Evolutionary conservation across 164 flowering plant species (phyloP), one percentile per base, ranked within the genome.

Genomic region (Piper betle): DNA sequence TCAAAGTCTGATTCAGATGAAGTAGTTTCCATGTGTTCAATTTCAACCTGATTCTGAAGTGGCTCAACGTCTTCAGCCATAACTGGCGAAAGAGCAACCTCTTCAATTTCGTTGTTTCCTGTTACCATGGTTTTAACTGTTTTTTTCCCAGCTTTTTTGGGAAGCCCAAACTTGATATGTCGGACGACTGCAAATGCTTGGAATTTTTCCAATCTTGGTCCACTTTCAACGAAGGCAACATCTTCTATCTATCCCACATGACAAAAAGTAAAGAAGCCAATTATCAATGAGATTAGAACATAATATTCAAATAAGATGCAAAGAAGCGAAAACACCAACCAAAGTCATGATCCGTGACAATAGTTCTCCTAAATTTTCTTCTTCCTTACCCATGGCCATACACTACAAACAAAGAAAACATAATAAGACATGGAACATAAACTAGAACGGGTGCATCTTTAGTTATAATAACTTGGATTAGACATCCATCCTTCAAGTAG

Each of bases 161-260:
- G 2, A 37, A 67, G 73, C 55, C 95, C 92, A 66, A 78, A 86
- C 72, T 84, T 91, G 25, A 58, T 55, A 60, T 91, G 97, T 77
- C 91, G 82, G 62, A 87, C 89, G 61, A 85, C 39, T 15, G 79
- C 60, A 74, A 62, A 76, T 52, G 89, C 93, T 52, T 73, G 75
- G 43, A 48, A 72, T 59, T 64, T 80, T 60, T 80, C 89, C 68
- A 77, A 78, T 15, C 6, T 41, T n/a, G 91, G 88, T 55, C 77
- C 88, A 72, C 81, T 80, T 75, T 90, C 97, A 55, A 84, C 69
- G 41, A 79, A 7, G 41, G 82, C 46, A 62, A 80, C 50, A 46
- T 46, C 50, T 46, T 46, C 50, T 5, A 46, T 46, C 50, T 46
- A 46, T 10, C 10, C 10, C 10, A 10, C 3, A 46, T 46, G 50